Conservation (phyloP, 192 early-diverging fungal genomes). For the Tieghemiomyces parasiticus region DNA sequence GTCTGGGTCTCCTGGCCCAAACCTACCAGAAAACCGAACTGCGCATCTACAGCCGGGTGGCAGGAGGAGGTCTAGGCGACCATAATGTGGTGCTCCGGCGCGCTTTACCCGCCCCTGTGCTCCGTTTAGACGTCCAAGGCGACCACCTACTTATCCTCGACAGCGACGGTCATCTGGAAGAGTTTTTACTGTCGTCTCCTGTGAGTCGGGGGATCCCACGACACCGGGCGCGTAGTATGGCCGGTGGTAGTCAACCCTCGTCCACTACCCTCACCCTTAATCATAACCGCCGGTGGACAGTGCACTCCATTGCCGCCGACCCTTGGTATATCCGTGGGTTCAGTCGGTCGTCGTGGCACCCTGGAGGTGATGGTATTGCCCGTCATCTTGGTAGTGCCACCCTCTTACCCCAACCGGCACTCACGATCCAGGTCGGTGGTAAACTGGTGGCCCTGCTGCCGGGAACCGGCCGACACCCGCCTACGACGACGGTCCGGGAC, state of each 20-base stretch:
- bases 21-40: background rate
- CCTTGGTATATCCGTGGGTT: slow-evolving; percentile 5
- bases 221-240: background rate
- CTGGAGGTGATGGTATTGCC: no score
- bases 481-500: no score
- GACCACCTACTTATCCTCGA: background rate
- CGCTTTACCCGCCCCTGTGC: background rate
- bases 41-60: background rate
- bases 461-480: background rate
- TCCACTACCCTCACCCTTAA: background rate
- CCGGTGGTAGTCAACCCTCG: background rate
- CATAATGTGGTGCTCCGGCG: background rate
- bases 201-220: background rate
- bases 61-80: background rate
- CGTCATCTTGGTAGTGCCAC: no score
- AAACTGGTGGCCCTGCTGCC: background rate
- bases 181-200: background rate
- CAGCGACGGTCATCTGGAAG: background rate
- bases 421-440: slow-evolving; percentile 1
- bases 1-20: no score
- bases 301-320: background rate
- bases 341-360: background rate
- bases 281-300: slow-evolving; percentile 3
- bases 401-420: background rate
- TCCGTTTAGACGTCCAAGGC: background rate